Base-by-base conservation (phyloP, 2,329 filamentous ascomycete species). In the Fusarium sp. region DNA sequence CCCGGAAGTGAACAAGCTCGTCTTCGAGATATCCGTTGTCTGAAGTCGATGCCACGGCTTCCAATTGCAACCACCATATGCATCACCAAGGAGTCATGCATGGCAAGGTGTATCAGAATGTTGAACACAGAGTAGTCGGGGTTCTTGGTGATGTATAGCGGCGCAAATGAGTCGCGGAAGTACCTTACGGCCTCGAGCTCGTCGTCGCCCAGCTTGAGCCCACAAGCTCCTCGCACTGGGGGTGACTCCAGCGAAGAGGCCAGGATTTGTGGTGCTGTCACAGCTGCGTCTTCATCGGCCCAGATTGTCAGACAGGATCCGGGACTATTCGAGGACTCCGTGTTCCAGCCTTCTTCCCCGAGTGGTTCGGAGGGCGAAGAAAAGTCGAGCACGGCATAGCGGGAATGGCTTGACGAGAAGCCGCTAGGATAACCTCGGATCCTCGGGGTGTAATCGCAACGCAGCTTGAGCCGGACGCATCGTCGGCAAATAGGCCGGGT, bases 21-120 rank as follows among this genome's bases (percentile, higher is more conserved):
- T 16, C 6, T 48, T 0, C 12, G 46, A 12, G 46, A 27, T 30
- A 30, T 48, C 15, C 31, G 46, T 27, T 70, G 73, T 28, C 71
- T 74, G 36, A 74, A 76, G 28, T 76, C 75, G 44, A 79, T 73
- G 43, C 78, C 78, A 55, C 76, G 73, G 8, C 73, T 68, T 7
- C 78, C 77, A 4, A 81, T 70, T 1, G 79, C 77, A 9, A 81
- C 62, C 3, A 80, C 66, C 68, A 80, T 78, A 51, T 78, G 78
- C 79, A 81, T 81, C 16, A 79, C 76, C 66, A 80, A 77, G 3
- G 77, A 70, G 15, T 79, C 76, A 9, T 72, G 65, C 50, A 75
- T 66, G 3, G 79, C 79, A 16, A 80, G 68, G 18, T 69, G 63
- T 57, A 81, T 80, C 62, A 81, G 78, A 60, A 81, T 77, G 31